Evolutionary conservation across 2,329 filamentous ascomycete genomes (phyloP).

Genomic region (Apiospora rasikravindrae): DNA sequence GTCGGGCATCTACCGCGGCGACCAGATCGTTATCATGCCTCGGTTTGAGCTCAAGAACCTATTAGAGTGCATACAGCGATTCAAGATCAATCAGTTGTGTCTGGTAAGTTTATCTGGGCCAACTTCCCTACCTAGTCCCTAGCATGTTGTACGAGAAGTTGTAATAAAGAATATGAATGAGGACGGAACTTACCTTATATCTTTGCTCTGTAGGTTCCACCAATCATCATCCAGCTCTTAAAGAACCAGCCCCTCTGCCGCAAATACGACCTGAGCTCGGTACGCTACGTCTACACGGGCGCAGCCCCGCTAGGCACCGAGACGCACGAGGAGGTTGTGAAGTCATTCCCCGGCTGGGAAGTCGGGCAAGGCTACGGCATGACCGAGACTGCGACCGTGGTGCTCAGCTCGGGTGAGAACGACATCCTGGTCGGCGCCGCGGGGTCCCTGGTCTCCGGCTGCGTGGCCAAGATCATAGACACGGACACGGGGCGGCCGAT

Average conservation of each 20-base stretch:
- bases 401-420: slow-evolving; percentile 61
- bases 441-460: slow-evolving; percentile 70
- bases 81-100: slow-evolving; percentile 69
- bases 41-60: slow-evolving; percentile 73
- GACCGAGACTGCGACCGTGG: slow-evolving; percentile 78
- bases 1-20: slow-evolving; percentile 69
- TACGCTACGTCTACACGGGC: slow-evolving; percentile 71
- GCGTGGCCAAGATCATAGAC: slow-evolving; percentile 69
- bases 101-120: slow-evolving; percentile 53
- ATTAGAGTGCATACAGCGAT: slow-evolving; percentile 67
- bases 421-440: slow-evolving; percentile 76
- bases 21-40: slow-evolving; percentile 71
- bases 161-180: background rate
- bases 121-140: background rate
- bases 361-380: slow-evolving; percentile 76
- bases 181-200: slow-evolving; percentile 6
- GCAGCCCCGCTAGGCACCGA: slow-evolving; percentile 80
- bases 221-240: slow-evolving; percentile 79
- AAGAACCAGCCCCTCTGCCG: slow-evolving; percentile 65
- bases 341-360: slow-evolving; percentile 54
- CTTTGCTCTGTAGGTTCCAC: slow-evolving; percentile 66
- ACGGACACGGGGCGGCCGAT: slow-evolving; percentile 47
- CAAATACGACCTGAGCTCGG: slow-evolving; percentile 74
- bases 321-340: slow-evolving; percentile 61
- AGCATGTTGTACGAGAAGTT: background rate